Base-by-base conservation (phyloP, 2,329 filamentous ascomycete species). In the Orbilia brochopaga region DNA sequence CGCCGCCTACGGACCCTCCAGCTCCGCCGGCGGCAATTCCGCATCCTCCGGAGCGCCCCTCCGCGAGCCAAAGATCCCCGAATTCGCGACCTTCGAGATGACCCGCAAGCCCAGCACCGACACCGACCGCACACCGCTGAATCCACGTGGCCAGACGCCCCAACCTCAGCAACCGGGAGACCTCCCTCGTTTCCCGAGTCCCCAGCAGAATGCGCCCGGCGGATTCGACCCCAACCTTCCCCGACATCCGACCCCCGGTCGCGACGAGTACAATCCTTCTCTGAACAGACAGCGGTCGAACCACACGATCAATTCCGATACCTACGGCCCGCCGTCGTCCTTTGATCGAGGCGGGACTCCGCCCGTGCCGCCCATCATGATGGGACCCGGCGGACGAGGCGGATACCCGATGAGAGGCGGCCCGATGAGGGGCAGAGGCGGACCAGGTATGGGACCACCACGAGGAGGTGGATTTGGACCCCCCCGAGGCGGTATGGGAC, bases 71-170 rank as follows among this genome's bases (percentile, higher is more conserved):
- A 77, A 77, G 50, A 55, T 76, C n/a, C 73, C 76, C 1, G 75
- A 77, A 61, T 77, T 76, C 40, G 76, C 76, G 23, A 75, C 75
- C 0, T 77, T 77, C n/a, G 76, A 77, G n/a, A 69, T 76, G 6
- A 64, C 60, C 42, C 75, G 74, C 4, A 58, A 57, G 32, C 30
- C 58, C 8, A 56, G 54, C 13, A 65, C 60, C 4, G 75, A 76
- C 30, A 75, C 75, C 8, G 76, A 77, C 21, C 63, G 75, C 35
- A 75, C 76, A 17, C 75, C 75, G 6, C 50, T 77, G 8, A 77
- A 76, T 37, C 75, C 76, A n/a, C 69, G 67, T 6, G 50, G 50
- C 23, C 67, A 72, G 35, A 61, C 55, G 5, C 60, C 60, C 8
- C 67, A 72, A 51, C 66, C 66, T 15, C 51, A 48, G 50, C 59